Conservation (phyloP, 345 rosid species). For the Heritiera littoralis region DNA sequence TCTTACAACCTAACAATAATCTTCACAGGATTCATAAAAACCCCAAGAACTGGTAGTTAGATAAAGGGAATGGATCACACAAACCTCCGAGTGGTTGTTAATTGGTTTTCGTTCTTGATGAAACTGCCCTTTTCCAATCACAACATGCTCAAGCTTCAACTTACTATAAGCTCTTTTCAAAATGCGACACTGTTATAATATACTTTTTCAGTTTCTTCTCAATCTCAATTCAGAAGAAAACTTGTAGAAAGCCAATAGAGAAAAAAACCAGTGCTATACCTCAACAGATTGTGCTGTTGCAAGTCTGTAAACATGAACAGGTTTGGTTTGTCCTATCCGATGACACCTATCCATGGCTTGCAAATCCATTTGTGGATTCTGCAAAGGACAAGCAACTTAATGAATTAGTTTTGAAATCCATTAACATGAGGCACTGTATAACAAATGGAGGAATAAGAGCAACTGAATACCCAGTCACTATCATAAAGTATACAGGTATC, state of each 20-base stretch:
- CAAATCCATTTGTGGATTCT: constrained; percentile 99
- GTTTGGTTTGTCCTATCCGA: constrained; percentile 98
- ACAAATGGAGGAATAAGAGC: not conserved
- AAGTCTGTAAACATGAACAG: constrained; percentile 98
- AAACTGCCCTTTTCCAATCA: constrained; percentile 89
- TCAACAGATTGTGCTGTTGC: constrained; percentile 89
- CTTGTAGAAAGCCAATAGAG: not conserved
- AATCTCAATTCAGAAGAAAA: not conserved
- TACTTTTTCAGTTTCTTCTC: constrained; percentile 20
- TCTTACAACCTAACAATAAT: not conserved
- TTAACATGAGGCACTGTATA: not conserved
- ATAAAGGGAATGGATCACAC: not conserved
- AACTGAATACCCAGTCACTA: constrained; percentile 83
- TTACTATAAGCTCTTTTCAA: constrained; percentile 88
- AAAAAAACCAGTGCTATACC: constrained; percentile 38
- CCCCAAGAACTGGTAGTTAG: not conserved
- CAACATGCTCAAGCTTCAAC: constrained; percentile 97
- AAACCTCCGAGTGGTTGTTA: constrained; percentile 50
- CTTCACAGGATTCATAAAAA: not conserved
- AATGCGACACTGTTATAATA: constrained; percentile 67
- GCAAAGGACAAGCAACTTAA: constrained; percentile 27
- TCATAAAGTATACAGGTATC: constrained; percentile 96
- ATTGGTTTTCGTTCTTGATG: constrained; percentile 70
- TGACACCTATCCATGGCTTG: constrained; percentile 99
- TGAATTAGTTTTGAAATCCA: not conserved